A percentile compares a stretch with the other conserved stretches of the same genome.
phyloP scores from a whole-genome alignment of 768 basidiomycete species.

The Crucibulum laeve region DNA sequence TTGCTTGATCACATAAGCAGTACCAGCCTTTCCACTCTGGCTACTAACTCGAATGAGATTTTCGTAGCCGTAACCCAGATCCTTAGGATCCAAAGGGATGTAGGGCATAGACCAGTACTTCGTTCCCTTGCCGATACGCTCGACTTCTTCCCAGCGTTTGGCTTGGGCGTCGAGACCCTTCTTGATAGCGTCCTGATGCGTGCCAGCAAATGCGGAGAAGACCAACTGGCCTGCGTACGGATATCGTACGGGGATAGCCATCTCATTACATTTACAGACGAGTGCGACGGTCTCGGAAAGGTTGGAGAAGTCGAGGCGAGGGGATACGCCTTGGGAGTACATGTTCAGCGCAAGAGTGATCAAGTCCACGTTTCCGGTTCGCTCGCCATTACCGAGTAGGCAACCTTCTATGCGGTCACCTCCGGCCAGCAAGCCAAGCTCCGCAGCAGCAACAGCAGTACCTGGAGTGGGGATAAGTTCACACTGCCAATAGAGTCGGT shows the following conservation, averaged over 20 bases:
- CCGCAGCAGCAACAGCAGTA: slow-evolving; percentile 91
- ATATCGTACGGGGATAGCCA: slow-evolving; percentile 92
- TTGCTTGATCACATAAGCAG: slow-evolving; percentile 95
- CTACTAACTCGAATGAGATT: slow-evolving; percentile 99
- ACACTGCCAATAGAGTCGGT: slow-evolving; percentile 1
- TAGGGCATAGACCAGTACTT: slow-evolving; percentile 92
- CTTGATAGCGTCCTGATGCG: slow-evolving; percentile 99
- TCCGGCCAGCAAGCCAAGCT: slow-evolving; percentile 88
- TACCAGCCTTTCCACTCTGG: slow-evolving; percentile 97
- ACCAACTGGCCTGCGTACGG: slow-evolving; percentile 98
- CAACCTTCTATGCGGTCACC: slow-evolving; percentile 98
- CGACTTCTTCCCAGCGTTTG: slow-evolving; percentile 56
- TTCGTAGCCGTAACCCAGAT: slow-evolving; percentile 93
- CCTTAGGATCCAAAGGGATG: slow-evolving; percentile 93
- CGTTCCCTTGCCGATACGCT: slow-evolving; percentile 50
- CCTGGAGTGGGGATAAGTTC: slow-evolving; percentile 36
- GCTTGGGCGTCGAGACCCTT: slow-evolving; percentile 93
- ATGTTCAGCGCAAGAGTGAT: slow-evolving; percentile 95
- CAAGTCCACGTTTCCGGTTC: slow-evolving; percentile 97
- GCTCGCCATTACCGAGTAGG: slow-evolving; percentile 96
- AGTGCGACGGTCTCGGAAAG: slow-evolving; percentile 80
- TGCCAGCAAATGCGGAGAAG: slow-evolving; percentile 97
- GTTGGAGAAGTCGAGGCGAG: slow-evolving; percentile 89
- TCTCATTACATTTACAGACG: slow-evolving; percentile 93
- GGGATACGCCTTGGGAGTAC: slow-evolving; percentile 91